Base-by-base conservation (phyloP, 805 yeast species). In the Kregervanrija delftensis region DNA sequence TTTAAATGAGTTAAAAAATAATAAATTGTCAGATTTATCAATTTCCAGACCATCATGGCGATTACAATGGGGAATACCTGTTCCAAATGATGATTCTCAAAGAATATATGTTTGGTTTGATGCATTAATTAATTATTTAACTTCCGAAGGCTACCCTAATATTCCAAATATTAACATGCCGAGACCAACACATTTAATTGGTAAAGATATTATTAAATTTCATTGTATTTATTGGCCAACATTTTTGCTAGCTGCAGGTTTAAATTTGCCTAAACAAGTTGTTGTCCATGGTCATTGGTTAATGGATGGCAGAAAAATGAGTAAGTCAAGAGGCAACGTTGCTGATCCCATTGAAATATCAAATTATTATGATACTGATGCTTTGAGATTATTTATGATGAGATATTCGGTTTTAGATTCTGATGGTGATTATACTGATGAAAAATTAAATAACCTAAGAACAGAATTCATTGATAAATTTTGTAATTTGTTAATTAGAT, bases 221-320 rank as follows among this genome's bases (percentile, higher is more conserved):
- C 99, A 93, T 57, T 81, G 95, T 51, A 74, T 90, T 11, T 89
- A 87, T 57, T 93, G 99, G 99, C 98, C 98, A 0, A 80, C 87
- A 1, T 82, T 93, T 47, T 67, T 93, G 46, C 66, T 90, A 74
- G 96, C 96, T 0, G 93, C 95, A 0, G 83, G 73, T 0, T 57
- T 86, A 1, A 76, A 75, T 4, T 56, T 83, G 5, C 98, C 98
- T 0, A 66, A 72, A 36, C 82, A 80, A 46, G 76, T 93, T 3
- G 72, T 89, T 5, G 96, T 93, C 2, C 99, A 93, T 67, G 83
- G 95, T 5, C 99, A 93, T 62, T 93, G 98, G 98, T 69, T 90
- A 16, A 76, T 84, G 62, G 83, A 81, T 32, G 98, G 98, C 0
- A 68, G 79, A 37, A 93, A 93, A 59, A 93, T 93, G 99, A 86